A percentile compares a stretch with the other conserved stretches of the same genome.
Evolutionary conservation across 495 filamentous ascomycete species (phyloP).

Genomic region (Schizothecium vesticola): DNA sequence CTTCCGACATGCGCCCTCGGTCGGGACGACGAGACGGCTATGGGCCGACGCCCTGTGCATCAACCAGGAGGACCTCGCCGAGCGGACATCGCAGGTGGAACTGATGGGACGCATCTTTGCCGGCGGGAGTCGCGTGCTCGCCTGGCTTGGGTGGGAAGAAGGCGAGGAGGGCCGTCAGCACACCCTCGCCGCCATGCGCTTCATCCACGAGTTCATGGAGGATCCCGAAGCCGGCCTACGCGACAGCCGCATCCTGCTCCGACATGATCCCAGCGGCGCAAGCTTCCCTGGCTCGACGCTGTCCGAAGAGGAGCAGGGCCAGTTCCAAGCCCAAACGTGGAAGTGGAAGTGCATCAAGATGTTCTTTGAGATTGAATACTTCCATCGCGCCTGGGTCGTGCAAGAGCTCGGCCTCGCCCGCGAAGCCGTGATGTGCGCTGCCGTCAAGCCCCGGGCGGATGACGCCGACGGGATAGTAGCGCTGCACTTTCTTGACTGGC

Average conservation of each 20-base stretch:
- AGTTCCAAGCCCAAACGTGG: conserved; percentile 10
- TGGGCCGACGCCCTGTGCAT: conserved; percentile 38
- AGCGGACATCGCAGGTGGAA: conserved; percentile 32
- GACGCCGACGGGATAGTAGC: not conserved
- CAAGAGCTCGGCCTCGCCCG: conserved; percentile 22
- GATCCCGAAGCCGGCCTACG: conserved; percentile 9
- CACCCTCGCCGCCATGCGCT: conserved; percentile 12
- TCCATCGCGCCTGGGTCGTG: conserved; percentile 23
- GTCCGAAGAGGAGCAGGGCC: conserved; percentile 8
- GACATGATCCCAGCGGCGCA: not conserved
- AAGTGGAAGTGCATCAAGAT: conserved; percentile 15
- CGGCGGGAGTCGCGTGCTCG: conserved; percentile 18
- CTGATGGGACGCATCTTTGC: conserved; percentile 34
- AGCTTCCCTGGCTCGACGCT: not conserved
- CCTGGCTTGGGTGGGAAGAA: conserved; percentile 26
- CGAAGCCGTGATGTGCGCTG: conserved; percentile 12
- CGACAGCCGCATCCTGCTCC: conserved; percentile 13
- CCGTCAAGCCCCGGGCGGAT: conserved; percentile 4
- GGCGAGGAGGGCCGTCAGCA: conserved; percentile 8
- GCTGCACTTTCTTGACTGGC: conserved; percentile 14
- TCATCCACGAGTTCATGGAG: conserved; percentile 17
- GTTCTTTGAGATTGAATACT: conserved; percentile 19
- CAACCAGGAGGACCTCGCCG: conserved; percentile 29
- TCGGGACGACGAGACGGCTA: conserved; percentile 11
- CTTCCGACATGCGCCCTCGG: conserved; percentile 4